A percentile compares a stretch with the other conserved stretches of the same genome.
phyloP scores from a whole-genome alignment of 2,329 filamentous ascomycete species.

The Penicillium janthinellum region DNA sequence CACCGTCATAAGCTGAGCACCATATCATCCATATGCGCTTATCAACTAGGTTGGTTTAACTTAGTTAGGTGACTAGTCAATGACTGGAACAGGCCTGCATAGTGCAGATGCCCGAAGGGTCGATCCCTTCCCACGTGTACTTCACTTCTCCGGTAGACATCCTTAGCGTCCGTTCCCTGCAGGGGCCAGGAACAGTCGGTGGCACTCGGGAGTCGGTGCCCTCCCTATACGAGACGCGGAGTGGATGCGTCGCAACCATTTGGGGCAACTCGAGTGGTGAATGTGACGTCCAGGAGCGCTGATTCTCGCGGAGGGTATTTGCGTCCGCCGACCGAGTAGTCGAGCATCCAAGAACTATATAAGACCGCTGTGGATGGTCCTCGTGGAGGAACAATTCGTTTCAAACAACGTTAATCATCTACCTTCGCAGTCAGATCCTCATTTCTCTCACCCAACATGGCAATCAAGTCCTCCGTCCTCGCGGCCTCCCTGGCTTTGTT shows the following conservation, averaged over 20 bases:
- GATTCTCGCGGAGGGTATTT: not conserved
- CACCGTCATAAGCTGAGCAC: not conserved
- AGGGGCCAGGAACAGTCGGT: not conserved
- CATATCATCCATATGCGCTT: not conserved
- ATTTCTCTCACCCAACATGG: slow-evolving; percentile 3
- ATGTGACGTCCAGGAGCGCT: not conserved
- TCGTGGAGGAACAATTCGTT: not conserved
- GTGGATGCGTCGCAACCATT: not conserved
- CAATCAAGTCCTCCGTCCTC: slow-evolving; percentile 3
- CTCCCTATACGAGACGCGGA: not conserved
- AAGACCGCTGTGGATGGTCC: no score
- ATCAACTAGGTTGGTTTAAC: no score
- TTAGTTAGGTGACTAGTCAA: no score
- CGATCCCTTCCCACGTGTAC: not conserved
- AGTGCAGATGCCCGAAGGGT: not conserved
- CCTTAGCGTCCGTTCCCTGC: not conserved
- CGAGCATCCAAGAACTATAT: not conserved
- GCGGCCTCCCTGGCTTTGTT: slow-evolving; percentile 7
- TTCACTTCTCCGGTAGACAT: not conserved
- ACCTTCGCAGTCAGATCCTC: not conserved
- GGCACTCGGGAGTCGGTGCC: no score
- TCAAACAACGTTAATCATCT: no score
- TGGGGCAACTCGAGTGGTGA: not conserved
- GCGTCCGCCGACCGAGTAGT: not conserved
- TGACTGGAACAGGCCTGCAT: not conserved